phyloP scores from a whole-genome alignment of 345 rosid species.

The Eucalyptus erythrocorys region DNA sequence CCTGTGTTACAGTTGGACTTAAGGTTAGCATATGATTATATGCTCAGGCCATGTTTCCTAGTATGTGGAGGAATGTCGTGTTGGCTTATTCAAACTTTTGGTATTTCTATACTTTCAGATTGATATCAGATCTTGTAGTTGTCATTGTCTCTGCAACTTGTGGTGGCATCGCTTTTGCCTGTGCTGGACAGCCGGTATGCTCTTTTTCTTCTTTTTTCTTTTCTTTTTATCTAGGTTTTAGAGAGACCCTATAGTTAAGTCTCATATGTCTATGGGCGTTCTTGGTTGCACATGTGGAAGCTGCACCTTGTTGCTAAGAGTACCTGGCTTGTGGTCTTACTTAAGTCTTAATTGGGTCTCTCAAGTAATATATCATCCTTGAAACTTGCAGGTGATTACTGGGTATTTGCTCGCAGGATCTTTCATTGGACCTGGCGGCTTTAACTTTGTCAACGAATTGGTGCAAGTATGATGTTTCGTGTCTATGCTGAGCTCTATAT shows the following conservation, averaged over 20 bases:
- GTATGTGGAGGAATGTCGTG: neutral
- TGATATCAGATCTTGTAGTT: slow-evolving; percentile 94
- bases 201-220: neutral
- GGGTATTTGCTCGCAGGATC: slow-evolving; percentile 94
- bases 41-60: neutral
- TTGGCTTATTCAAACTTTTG: slow-evolving; percentile 2
- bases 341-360: neutral
- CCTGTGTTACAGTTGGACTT: slow-evolving; percentile 90
- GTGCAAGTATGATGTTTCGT: slow-evolving; percentile 66
- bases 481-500: neutral
- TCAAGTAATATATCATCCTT: neutral
- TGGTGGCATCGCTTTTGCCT: slow-evolving; percentile 99
- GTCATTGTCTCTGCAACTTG: slow-evolving; percentile 98
- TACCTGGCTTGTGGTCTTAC: neutral
- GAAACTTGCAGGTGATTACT: slow-evolving; percentile 70
- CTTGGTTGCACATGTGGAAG: neutral
- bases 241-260: neutral
- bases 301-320: neutral
- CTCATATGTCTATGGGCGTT: neutral
- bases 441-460: slow-evolving; percentile 91
- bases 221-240: neutral
- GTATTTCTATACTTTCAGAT: slow-evolving; percentile 32
- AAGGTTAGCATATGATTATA: slow-evolving; percentile 26
- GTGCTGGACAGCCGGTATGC: slow-evolving; percentile 97
- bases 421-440: slow-evolving; percentile 90